A percentile compares a stretch with the other conserved stretches of the same genome.
These are phyloP conservation scores for Dichomitus squalens DNA, from an alignment of 1,284 basidiomycete species.

Conservation along the genomic window DNA sequence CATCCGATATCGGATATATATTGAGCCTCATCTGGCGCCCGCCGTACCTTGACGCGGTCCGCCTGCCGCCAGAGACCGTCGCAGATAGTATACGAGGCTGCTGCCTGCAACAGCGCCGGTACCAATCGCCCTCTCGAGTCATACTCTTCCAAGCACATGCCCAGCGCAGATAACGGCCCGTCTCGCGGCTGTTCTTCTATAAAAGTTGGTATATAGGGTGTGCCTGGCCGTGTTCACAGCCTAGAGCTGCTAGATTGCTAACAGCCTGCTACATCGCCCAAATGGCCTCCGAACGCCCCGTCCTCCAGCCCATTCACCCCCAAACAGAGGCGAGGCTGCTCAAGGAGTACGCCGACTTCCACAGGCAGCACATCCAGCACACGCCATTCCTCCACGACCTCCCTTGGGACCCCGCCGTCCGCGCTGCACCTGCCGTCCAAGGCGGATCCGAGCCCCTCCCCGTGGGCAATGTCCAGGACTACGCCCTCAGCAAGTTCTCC, in stretches of 20 bases:
- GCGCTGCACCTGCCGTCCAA: conserved; percentile 54
- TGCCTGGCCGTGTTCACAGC: too few species aligned
- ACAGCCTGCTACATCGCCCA: neutral
- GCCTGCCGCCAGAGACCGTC: too few species aligned
- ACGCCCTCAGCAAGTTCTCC: conserved; percentile 46
- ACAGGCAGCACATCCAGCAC: conserved; percentile 51
- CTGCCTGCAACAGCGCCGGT: too few species aligned
- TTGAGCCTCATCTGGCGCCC: conserved; percentile 9
- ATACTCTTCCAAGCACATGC: neutral
- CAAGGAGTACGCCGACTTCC: conserved; percentile 64
- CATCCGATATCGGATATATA: too few species aligned
- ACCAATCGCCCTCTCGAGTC: too few species aligned
- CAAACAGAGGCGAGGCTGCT: conserved; percentile 57
- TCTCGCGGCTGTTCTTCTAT: neutral
- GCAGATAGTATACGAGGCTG: too few species aligned
- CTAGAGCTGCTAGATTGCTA: neutral
- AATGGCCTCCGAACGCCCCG: conserved; percentile 29
- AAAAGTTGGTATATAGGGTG: neutral
- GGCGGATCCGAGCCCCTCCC: conserved; percentile 55
- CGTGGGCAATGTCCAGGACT: conserved; percentile 56
- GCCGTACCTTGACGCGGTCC: neutral
- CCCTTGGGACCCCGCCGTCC: conserved; percentile 60
- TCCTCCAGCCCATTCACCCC: conserved; percentile 58
- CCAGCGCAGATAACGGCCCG: neutral
- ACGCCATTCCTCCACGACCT: conserved; percentile 53